A percentile compares a stretch with the other conserved stretches of the same genome.
phyloP scores from a whole-genome alignment of 2,329 filamentous ascomycete genomes.

The Ascochyta koolunga region DNA sequence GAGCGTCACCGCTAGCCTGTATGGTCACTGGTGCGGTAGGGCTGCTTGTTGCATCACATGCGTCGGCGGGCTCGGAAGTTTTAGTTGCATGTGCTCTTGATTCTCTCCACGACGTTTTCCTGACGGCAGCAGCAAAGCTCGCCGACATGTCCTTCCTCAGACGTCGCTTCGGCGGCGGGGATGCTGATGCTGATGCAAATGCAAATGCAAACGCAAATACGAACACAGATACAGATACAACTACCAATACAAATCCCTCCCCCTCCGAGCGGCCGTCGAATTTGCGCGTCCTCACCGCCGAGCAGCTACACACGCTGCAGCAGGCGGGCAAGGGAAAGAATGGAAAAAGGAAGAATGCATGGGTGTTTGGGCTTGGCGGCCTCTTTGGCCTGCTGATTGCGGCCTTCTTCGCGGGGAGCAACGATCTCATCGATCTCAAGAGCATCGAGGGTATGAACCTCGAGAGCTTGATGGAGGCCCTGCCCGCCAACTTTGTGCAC shows the following conservation, averaged over 20 bases:
- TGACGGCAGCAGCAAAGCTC: neutral
- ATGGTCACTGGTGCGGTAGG: too few species aligned
- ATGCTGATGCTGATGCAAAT: too few species aligned
- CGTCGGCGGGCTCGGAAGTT: neutral
- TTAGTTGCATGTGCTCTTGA: neutral
- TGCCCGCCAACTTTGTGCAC: constrained; percentile 82
- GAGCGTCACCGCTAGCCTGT: too few species aligned
- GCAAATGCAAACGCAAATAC: too few species aligned
- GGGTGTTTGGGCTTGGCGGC: constrained; percentile 87
- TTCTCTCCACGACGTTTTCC: too few species aligned
- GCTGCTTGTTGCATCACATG: constrained; percentile 12
- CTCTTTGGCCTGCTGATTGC: constrained; percentile 90
- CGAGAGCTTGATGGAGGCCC: constrained; percentile 82
- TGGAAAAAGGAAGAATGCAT: constrained; percentile 73
- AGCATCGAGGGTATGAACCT: constrained; percentile 74
- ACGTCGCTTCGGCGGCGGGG: constrained; percentile 44
- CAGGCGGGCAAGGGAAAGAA: constrained; percentile 42
- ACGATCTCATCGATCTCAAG: constrained; percentile 87
- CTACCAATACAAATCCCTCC: too few species aligned
- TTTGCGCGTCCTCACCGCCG: constrained; percentile 58
- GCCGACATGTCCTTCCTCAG: constrained; percentile 46
- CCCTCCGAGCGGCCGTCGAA: constrained; percentile 47
- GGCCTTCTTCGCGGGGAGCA: constrained; percentile 86
- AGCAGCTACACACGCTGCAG: constrained; percentile 58
- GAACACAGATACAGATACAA: too few species aligned